Evolutionary conservation across 176 grass and related monocot genomes (phyloP).

Genomic region (Chrysopogon serrulatus): DNA sequence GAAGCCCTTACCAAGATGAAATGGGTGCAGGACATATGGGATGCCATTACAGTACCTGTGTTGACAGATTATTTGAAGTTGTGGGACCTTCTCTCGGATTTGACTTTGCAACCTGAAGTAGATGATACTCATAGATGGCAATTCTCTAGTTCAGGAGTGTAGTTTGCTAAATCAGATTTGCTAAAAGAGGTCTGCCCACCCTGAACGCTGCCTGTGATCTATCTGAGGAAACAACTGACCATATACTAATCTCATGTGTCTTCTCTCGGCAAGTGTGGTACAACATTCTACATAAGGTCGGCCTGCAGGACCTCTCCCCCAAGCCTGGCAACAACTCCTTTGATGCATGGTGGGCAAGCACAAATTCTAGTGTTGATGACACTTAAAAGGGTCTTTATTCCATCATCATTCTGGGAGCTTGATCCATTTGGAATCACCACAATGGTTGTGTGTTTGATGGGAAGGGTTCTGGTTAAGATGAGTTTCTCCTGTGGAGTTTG

Average conservation of each 20-base stretch:
- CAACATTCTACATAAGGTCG: neutral
- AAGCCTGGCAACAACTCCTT: neutral
- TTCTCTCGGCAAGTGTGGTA: neutral
- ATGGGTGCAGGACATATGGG: neutral
- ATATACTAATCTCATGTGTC: neutral
- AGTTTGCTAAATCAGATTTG: neutral
- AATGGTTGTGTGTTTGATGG: no score
- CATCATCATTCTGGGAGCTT: slow-evolving; percentile 16
- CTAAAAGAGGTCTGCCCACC: neutral
- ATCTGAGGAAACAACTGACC: neutral
- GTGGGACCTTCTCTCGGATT: neutral
- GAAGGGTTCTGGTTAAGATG: no score
- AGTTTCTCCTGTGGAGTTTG: neutral
- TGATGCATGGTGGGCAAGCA: neutral
- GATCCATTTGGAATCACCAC: neutral
- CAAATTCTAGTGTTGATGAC: slow-evolving; percentile 20
- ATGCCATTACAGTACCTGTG: neutral
- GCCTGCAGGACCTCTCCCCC: neutral
- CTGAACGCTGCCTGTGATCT: neutral
- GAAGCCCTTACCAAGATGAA: neutral
- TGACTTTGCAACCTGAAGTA: neutral
- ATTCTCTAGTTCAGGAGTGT: neutral
- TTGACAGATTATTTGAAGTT: neutral
- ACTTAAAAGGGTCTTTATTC: neutral
- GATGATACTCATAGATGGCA: neutral